Evolutionary conservation across 1,284 basidiomycete species (phyloP), one percentile per base, ranked within the genome.

Genomic region (Fomitopsis schrenkii): DNA sequence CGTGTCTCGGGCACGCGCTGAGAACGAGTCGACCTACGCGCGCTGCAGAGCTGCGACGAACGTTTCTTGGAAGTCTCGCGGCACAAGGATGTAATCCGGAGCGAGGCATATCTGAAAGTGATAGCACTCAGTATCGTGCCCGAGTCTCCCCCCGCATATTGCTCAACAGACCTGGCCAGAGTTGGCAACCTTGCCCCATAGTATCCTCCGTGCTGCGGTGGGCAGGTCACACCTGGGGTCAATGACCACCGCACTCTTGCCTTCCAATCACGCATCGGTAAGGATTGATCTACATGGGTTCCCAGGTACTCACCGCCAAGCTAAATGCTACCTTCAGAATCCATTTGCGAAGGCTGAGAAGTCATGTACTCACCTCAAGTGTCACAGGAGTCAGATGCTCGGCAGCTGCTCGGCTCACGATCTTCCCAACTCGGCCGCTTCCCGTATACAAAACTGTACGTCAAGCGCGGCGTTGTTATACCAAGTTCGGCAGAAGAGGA

Each of bases 341-440:
- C 10, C 9, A 46, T 59, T 12, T 30, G 44, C 2, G 14, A 26
- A 7, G 33, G 30, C 19, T 19, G 46, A 14, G 6, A n/a, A 38
- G 19, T 3, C 2, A 67, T 70, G 1, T 46, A 53, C 64, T 30
- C 26, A 86, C 86, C 79, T 92, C 95, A 52, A 95, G 83, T 7
- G 93, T 90, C 28, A 91, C 80, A 0, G 95, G 94, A 0, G 94
- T 94, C 19, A 97, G 77, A 59, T 89, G 86, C 74, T 95, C 91
- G 9, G 93, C 94, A 3, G 94, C 94, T 0, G 95, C 95, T 0
- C 81, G 76, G 8, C 90, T 87, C 10, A 98, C 85, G 62, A 97
- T 86, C 66, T 81, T 86, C 0, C 84, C 95, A 5, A 97, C 87
- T 19, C 88, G 87, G 8, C 84, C 87, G 33, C 84, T 87, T 79